A percentile compares a stretch with the other conserved stretches of the same genome.
Conservation (phyloP, 2,329 filamentous ascomycete species). For the Aspergillus versicolor region DNA sequence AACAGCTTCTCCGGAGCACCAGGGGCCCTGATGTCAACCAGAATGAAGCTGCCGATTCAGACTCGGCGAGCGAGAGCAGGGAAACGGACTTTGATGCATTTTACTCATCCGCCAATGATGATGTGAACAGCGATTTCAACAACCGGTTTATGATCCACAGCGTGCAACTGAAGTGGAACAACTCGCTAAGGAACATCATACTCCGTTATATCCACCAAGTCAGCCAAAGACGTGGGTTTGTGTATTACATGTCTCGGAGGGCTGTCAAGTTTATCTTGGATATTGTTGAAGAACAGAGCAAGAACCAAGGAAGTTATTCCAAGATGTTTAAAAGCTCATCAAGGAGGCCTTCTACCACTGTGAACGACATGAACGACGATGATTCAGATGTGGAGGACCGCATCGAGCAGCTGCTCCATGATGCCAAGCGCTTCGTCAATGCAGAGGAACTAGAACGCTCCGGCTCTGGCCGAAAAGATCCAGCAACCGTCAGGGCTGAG, state of each 20-base stretch:
- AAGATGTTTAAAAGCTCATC: slow-evolving; percentile 32
- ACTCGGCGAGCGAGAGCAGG: slow-evolving; percentile 56
- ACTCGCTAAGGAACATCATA: slow-evolving; percentile 90
- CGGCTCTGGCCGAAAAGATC: slow-evolving; percentile 43
- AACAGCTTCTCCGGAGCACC: slow-evolving; percentile 48
- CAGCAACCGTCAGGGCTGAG: slow-evolving; percentile 33
- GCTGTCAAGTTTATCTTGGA: slow-evolving; percentile 98
- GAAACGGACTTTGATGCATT: slow-evolving; percentile 54
- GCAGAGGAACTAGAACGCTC: slow-evolving; percentile 59
- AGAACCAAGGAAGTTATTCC: slow-evolving; percentile 56
- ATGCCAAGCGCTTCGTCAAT: slow-evolving; percentile 78
- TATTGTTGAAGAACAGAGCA: slow-evolving; percentile 91
- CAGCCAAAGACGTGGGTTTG: slow-evolving; percentile 89
- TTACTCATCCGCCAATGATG: slow-evolving; percentile 68
- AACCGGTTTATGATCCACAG: slow-evolving; percentile 99
- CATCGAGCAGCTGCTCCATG: slow-evolving; percentile 80
- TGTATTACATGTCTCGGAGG: slow-evolving; percentile 94
- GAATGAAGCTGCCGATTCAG: slow-evolving; percentile 29
- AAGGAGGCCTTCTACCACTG: slow-evolving; percentile 19
- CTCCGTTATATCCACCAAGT: slow-evolving; percentile 97
- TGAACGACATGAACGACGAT: slow-evolving; percentile 51
- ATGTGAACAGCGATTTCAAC: slow-evolving; percentile 92
- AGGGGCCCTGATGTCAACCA: slow-evolving; percentile 20
- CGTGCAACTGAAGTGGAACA: slow-evolving; percentile 97
- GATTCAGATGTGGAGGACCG: slow-evolving; percentile 71